phyloP scores from a whole-genome alignment of 2,329 filamentous ascomycete species.

The Biscogniauxia mediterranea region DNA sequence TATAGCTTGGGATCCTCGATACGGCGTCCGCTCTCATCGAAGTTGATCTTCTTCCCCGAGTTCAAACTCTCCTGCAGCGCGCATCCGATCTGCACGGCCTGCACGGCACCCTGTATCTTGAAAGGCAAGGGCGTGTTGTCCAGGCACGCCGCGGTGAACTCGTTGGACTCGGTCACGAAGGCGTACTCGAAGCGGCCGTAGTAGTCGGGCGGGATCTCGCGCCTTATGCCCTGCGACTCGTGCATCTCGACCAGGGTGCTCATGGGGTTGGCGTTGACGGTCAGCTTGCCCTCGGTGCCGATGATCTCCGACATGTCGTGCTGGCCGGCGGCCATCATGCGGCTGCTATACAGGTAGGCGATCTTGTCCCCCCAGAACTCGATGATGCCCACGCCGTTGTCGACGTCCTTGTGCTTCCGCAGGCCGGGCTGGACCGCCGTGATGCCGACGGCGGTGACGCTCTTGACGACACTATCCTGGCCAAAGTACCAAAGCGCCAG shows the following conservation, averaged over 20 bases:
- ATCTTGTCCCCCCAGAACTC: slow-evolving; percentile 63
- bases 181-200: slow-evolving; percentile 62
- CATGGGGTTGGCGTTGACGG: slow-evolving; percentile 58
- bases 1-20: slow-evolving; percentile 40
- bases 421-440: slow-evolving; percentile 59
- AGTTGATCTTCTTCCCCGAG: slow-evolving; percentile 55
- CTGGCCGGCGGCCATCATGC: slow-evolving; percentile 69
- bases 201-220: slow-evolving; percentile 61
- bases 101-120: slow-evolving; percentile 55
- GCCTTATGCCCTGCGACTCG: slow-evolving; percentile 50
- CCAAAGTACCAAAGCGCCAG: slow-evolving; percentile 64
- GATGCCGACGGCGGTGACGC: slow-evolving; percentile 54
- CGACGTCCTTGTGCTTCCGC: slow-evolving; percentile 55
- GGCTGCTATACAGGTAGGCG: slow-evolving; percentile 60
- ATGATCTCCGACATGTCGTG: slow-evolving; percentile 67
- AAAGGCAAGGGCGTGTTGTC: slow-evolving; percentile 55
- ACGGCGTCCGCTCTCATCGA: slow-evolving; percentile 51
- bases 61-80: slow-evolving; percentile 58
- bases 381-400: slow-evolving; percentile 62
- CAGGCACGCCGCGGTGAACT: slow-evolving; percentile 59
- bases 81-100: slow-evolving; percentile 59
- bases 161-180: slow-evolving; percentile 61
- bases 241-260: slow-evolving; percentile 55
- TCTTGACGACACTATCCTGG: slow-evolving; percentile 51
- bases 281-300: slow-evolving; percentile 62